Percentiles rank a stretch among this genome's conserved stretches.
phyloP scores from a whole-genome alignment of 2,329 filamentous ascomycete species.

The Botrytis elliptica region DNA sequence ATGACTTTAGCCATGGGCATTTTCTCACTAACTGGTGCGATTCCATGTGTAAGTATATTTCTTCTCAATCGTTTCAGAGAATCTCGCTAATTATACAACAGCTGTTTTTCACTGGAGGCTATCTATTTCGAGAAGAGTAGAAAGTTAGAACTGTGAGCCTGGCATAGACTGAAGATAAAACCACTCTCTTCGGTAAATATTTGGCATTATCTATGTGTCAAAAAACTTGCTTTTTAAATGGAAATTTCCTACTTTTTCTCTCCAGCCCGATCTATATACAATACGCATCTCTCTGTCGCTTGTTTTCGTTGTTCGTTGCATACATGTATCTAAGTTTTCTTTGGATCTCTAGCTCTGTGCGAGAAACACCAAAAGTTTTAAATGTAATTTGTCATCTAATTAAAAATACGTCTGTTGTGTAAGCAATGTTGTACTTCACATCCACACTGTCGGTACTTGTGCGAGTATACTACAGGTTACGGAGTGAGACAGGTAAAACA shows the following conservation, averaged over 20 bases:
- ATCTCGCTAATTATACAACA: neutral
- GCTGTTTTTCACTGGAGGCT: constrained; percentile 12
- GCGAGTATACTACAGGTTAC: neutral
- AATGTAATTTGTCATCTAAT: neutral
- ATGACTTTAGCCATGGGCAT: constrained; percentile 52
- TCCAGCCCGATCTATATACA: neutral
- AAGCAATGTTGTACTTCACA: neutral
- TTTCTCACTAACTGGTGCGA: constrained; percentile 37
- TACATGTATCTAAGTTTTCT: neutral
- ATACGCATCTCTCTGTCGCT: neutral
- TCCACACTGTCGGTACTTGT: neutral
- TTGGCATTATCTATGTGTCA: neutral
- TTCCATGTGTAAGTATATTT: constrained; percentile 67
- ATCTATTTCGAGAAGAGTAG: constrained; percentile 26
- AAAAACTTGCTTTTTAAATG: neutral
- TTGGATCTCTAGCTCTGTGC: neutral
- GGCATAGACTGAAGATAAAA: neutral
- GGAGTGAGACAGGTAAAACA: neutral
- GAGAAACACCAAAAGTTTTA: neutral
- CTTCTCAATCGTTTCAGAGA: neutral
- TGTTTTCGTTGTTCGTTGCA: neutral
- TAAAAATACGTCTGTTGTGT: neutral
- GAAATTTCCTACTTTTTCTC: neutral
- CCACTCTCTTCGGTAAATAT: neutral
- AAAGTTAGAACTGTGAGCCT: neutral